phyloP scores from a whole-genome alignment of 2,329 filamentous ascomycete genomes.

The Exophiala spinifera region DNA sequence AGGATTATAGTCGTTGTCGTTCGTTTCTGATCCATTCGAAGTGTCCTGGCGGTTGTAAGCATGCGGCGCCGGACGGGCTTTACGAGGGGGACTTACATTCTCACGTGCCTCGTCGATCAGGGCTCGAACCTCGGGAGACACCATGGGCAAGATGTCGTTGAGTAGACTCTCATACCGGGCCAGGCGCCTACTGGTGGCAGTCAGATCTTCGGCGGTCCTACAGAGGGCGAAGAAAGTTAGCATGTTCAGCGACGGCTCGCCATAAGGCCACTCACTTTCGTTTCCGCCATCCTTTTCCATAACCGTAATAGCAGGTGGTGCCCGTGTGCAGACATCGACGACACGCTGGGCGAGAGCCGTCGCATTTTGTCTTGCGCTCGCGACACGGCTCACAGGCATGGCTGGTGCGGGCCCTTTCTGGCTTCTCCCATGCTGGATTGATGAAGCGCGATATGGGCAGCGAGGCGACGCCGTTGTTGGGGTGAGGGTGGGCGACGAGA shows the following conservation, averaged over 20 bases:
- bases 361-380: conserved; percentile 31
- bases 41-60: conserved; percentile 11
- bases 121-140: conserved; percentile 24
- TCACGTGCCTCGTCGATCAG: conserved; percentile 29
- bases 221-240: background rate
- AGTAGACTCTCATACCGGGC: conserved; percentile 28
- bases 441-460: conserved; percentile 14
- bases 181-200: conserved; percentile 26
- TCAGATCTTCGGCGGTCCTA: conserved; percentile 30
- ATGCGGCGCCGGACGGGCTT: background rate
- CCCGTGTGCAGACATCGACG: conserved; percentile 29
- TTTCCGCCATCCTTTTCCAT: conserved; percentile 31
- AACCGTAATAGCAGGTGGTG: conserved; percentile 29
- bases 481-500: background rate
- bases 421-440: conserved; percentile 25
- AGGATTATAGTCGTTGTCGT: conserved; percentile 15
- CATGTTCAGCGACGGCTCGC: background rate
- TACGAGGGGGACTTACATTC: conserved; percentile 14
- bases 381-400: conserved; percentile 30
- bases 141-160: conserved; percentile 27
- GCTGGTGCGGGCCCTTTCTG: conserved; percentile 28
- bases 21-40: conserved; percentile 24
- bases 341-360: conserved; percentile 28
- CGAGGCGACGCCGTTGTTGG: conserved; percentile 4
- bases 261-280: conserved; percentile 24